Conservation (phyloP, 2,329 filamentous ascomycete species). For the Ophiocordyceps australis region DNA sequence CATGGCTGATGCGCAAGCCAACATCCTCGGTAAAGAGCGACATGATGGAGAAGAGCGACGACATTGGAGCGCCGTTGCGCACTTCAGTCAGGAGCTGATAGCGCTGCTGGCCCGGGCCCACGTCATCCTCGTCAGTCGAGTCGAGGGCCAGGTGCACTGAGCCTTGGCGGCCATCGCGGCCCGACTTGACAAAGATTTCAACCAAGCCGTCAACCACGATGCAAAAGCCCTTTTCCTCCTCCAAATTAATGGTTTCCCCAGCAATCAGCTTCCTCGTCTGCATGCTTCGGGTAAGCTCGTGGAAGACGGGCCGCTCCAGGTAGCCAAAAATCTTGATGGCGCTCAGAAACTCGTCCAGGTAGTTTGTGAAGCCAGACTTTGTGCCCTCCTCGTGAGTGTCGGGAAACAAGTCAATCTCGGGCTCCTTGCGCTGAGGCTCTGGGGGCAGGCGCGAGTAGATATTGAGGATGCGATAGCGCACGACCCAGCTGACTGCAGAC, state of each 20-base stretch:
- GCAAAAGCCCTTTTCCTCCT: constrained; percentile 97
- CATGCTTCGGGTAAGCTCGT: constrained; percentile 95
- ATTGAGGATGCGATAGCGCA: constrained; percentile 88
- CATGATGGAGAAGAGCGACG: constrained; percentile 91
- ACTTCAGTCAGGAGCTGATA: constrained; percentile 95
- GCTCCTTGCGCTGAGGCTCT: constrained; percentile 89
- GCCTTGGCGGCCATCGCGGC: constrained; percentile 25
- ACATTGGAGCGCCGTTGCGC: constrained; percentile 96
- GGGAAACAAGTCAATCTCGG: constrained; percentile 86
- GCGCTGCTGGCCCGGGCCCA: constrained; percentile 51
- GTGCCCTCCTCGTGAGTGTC: constrained; percentile 78
- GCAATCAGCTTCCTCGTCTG: constrained; percentile 93
- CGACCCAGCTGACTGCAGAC: constrained; percentile 82
- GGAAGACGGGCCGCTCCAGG: constrained; percentile 87
- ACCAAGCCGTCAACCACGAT: constrained; percentile 91
- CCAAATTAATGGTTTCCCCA: constrained; percentile 82
- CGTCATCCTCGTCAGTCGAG: constrained; percentile 49
- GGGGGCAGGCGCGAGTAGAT: constrained; percentile 91
- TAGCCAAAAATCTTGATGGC: constrained; percentile 99
- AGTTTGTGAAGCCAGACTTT: constrained; percentile 87
- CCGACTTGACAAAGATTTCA: constrained; percentile 95
- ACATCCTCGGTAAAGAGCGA: constrained; percentile 94
- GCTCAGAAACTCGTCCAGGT: constrained; percentile 92
- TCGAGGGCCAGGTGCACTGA: constrained; percentile 10
- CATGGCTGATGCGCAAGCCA: constrained; percentile 55